Conservation (phyloP, 176 grass and related monocot species). For the Oryza punctata region DNA sequence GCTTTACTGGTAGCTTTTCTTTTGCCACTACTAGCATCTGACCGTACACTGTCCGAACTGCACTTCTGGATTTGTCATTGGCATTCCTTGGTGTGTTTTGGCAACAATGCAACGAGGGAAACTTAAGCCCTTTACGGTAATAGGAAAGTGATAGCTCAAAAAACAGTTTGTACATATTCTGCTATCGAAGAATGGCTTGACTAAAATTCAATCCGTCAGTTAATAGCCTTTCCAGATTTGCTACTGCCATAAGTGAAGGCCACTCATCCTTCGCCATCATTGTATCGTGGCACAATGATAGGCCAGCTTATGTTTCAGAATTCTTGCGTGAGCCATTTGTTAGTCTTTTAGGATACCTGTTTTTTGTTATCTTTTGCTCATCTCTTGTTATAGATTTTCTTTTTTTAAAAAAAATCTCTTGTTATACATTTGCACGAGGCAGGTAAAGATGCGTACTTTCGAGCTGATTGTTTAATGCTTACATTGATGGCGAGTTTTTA, state of each 20-base stretch:
- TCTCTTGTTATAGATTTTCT: neutral
- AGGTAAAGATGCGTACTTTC: neutral
- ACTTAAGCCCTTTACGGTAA: neutral
- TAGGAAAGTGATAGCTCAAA: neutral
- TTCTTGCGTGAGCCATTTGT: neutral
- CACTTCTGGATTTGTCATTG: neutral
- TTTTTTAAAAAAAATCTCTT: neutral
- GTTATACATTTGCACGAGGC: neutral
- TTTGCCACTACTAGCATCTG: conserved; percentile 16
- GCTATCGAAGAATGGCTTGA: neutral
- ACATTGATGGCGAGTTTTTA: no score
- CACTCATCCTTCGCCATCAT: neutral
- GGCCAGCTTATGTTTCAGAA: neutral
- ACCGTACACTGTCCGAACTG: neutral
- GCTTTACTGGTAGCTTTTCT: neutral
- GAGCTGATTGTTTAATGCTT: conserved; percentile 1
- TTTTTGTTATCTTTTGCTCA: neutral
- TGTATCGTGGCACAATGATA: neutral
- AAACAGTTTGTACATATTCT: neutral
- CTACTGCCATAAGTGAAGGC: neutral
- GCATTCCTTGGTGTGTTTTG: neutral
- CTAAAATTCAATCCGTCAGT: no score
- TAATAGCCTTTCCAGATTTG: neutral
- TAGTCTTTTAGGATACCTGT: neutral
- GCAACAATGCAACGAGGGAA: neutral